Percentiles rank a stretch among this genome's conserved stretches.
Conservation (phyloP, 2,329 filamentous ascomycete genomes). For the Thelonectria olida region DNA sequence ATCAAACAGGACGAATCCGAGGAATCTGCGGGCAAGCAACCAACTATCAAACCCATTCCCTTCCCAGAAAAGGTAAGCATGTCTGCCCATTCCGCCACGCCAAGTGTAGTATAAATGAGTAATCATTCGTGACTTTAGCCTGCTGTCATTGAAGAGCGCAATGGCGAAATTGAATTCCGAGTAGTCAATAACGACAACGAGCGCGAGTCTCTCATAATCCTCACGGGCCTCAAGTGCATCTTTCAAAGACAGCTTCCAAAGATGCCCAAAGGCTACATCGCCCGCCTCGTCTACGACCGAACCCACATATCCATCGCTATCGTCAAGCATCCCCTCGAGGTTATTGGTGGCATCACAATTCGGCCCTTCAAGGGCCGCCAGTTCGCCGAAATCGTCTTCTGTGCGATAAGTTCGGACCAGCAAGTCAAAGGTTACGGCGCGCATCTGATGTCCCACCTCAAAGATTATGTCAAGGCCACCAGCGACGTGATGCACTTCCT, state of each 20-base stretch:
- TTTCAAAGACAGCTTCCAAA: conserved; percentile 99
- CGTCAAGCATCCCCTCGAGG: conserved; percentile 93
- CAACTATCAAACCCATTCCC: conserved; percentile 72
- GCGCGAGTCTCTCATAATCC: conserved; percentile 88
- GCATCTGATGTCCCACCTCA: conserved; percentile 96
- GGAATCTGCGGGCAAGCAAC: conserved; percentile 55
- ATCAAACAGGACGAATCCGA: conserved; percentile 59
- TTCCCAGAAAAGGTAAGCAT: conserved; percentile 84
- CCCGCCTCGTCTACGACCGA: conserved; percentile 94
- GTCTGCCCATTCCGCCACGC: fast-evolving
- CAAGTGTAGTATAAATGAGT: not conserved
- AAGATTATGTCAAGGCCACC: conserved; percentile 97
- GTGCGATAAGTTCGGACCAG: conserved; percentile 95
- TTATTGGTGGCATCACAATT: conserved; percentile 97
- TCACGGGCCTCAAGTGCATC: conserved; percentile 95
- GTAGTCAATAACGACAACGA: conserved; percentile 97
- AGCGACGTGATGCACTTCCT: conserved; percentile 98
- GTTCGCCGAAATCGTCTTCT: conserved; percentile 99
- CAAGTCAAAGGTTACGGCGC: conserved; percentile 99
- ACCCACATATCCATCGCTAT: conserved; percentile 97
- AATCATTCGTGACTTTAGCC: conserved; percentile 59
- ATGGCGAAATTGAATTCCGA: conserved; percentile 94
- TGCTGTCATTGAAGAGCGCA: conserved; percentile 91
- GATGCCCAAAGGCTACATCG: conserved; percentile 99
- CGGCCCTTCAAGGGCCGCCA: conserved; percentile 89